Percentiles rank a stretch among this genome's conserved stretches.
Evolutionary conservation across 1,284 basidiomycete genomes (phyloP).

Genomic region (Omphalotus olearius): DNA sequence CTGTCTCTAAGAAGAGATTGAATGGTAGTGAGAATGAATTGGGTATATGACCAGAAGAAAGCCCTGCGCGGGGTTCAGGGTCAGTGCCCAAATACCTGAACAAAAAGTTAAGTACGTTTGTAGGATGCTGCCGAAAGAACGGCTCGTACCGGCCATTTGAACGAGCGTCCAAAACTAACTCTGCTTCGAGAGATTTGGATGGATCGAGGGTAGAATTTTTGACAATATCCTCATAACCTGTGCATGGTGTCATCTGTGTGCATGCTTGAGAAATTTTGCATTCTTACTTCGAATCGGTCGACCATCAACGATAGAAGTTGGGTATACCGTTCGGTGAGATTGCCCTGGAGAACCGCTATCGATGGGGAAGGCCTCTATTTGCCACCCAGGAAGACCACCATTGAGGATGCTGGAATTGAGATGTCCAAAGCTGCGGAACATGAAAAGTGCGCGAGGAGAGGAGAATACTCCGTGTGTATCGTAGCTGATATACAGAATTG

Average conservation of each 20-base stretch:
- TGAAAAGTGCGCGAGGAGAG: constrained; percentile 86
- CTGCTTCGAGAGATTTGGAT: constrained; percentile 37
- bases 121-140: not conserved
- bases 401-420: constrained; percentile 81
- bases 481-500: constrained; percentile 48
- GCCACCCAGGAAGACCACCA: constrained; percentile 87
- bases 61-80: constrained; percentile 85
- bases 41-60: constrained; percentile 94
- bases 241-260: constrained; percentile 12
- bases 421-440: constrained; percentile 89
- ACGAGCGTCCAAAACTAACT: constrained; percentile 87
- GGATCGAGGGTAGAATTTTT: constrained; percentile 58
- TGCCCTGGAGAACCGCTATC: constrained; percentile 40
- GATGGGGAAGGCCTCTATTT: constrained; percentile 63
- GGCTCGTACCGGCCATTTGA: constrained; percentile 62
- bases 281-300: constrained; percentile 59
- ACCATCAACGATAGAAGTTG: constrained; percentile 46
- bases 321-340: constrained; percentile 38
- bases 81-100: constrained; percentile 73
- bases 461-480: constrained; percentile 88
- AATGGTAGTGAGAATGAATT: constrained; percentile 86
- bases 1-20: constrained; percentile 64
- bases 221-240: constrained; percentile 84
- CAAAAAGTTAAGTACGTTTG: constrained; percentile 1
- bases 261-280: constrained; percentile 16